Evolutionary conservation across 805 yeast species (phyloP).

Genomic region (Candida odintsovae): DNA sequence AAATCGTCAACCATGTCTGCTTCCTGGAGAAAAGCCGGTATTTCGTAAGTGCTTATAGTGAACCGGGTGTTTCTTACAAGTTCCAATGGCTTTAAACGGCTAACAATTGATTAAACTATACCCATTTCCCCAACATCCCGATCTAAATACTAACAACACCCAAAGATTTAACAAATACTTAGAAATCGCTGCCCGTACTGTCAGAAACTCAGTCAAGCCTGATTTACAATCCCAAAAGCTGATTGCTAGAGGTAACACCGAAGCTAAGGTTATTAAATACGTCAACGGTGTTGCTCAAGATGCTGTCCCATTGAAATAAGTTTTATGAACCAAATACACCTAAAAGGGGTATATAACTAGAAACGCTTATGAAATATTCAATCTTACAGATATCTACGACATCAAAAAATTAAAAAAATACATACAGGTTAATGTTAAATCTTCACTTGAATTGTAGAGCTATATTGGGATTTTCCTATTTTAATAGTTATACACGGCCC

Average conservation of each 20-base stretch:
- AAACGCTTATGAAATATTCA: neutral
- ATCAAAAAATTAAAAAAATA: neutral
- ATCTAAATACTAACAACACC: constrained; percentile 5
- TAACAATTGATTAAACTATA: neutral
- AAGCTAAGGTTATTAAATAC: constrained; percentile 65
- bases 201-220: constrained; percentile 83
- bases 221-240: constrained; percentile 68
- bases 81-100: neutral
- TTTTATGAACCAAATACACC: neutral
- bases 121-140: neutral
- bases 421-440: neutral
- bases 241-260: constrained; percentile 66
- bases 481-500: no score
- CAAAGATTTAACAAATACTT: constrained; percentile 77
- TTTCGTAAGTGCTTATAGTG: constrained; percentile 39
- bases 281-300: constrained; percentile 55
- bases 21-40: constrained; percentile 59
- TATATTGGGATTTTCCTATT: neutral
- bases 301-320: constrained; percentile 28
- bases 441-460: neutral
- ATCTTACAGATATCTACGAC: neutral
- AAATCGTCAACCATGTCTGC: constrained; percentile 35
- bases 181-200: constrained; percentile 83
- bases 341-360: neutral
- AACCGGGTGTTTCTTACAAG: neutral